These are phyloP conservation scores for Cinchona pubescens DNA, from an alignment of 257 asterid genomes.

Conservation along the genomic window DNA sequence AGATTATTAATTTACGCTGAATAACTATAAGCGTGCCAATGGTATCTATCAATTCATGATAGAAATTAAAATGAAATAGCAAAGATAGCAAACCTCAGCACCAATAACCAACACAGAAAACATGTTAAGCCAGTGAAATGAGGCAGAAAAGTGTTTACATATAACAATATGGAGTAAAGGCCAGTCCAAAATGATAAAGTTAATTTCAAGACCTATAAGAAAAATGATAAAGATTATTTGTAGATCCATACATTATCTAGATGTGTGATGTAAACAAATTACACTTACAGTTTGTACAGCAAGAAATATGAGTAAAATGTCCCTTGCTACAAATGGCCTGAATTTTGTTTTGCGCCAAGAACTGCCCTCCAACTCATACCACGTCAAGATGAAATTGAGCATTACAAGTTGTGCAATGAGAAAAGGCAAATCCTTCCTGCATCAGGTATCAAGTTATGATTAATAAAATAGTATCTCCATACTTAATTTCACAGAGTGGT, in stretches of 20 bases:
- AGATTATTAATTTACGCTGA: background rate
- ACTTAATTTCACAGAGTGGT: background rate
- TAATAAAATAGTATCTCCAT: background rate
- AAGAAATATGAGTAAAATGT: constrained; percentile 50
- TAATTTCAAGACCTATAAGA: background rate
- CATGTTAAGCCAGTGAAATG: too few species aligned
- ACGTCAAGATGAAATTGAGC: constrained; percentile 53
- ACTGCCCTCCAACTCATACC: constrained; percentile 39
- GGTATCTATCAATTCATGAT: too few species aligned
- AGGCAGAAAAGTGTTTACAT: background rate
- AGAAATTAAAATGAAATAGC: too few species aligned
- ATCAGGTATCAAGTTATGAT: constrained; percentile 11
- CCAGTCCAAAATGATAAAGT: background rate
- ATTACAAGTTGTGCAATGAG: constrained; percentile 63
- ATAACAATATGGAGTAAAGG: background rate
- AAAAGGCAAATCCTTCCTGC: constrained; percentile 62
- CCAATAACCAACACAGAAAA: background rate
- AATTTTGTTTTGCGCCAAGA: constrained; percentile 48
- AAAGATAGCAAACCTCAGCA: background rate
- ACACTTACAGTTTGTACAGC: constrained; percentile 52
- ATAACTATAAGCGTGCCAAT: background rate
- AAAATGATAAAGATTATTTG: background rate
- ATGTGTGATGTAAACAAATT: background rate
- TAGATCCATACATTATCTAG: background rate
- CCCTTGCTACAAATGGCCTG: constrained; percentile 55